phyloP scores from a whole-genome alignment of 768 basidiomycete species.

The Aureoboletus auriporus region DNA sequence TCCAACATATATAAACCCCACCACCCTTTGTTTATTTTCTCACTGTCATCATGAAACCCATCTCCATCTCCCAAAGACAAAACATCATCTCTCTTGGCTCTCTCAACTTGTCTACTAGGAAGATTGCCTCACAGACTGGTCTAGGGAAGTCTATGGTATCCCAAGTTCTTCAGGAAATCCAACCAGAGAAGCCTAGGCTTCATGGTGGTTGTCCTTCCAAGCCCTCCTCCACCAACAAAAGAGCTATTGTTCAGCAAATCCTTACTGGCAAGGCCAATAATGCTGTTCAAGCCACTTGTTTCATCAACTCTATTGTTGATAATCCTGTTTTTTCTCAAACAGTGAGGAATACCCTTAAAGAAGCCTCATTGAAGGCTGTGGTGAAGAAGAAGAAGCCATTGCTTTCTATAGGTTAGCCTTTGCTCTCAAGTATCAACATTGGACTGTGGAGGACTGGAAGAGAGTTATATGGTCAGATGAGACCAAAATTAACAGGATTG shows the following conservation, averaged over 20 bases:
- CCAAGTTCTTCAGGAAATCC: neutral
- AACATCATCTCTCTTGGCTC: neutral
- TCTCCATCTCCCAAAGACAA: neutral
- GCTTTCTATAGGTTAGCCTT: neutral
- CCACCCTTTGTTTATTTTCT: neutral
- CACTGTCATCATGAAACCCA: neutral
- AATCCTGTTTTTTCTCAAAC: constrained; percentile 7
- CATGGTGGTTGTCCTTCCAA: neutral
- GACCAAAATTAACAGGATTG: no score
- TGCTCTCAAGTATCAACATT: neutral
- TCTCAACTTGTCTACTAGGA: neutral
- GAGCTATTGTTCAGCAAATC: constrained; percentile 19
- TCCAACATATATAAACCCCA: neutral
- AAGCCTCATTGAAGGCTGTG: constrained; percentile 11
- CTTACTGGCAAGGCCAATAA: constrained; percentile 17
- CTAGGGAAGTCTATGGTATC: constrained; percentile 3
- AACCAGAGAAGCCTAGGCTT: neutral
- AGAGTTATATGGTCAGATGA: neutral
- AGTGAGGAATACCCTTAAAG: constrained; percentile 18
- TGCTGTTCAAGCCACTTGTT: neutral
- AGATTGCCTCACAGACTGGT: constrained; percentile 2
- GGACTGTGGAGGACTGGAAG: neutral
- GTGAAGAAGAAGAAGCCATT: constrained; percentile 15
- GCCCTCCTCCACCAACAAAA: constrained; percentile 9
- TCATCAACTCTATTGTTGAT: neutral